Base-by-base conservation (phyloP, 2,329 filamentous ascomycete species). In the Cryphonectria naterciae region DNA sequence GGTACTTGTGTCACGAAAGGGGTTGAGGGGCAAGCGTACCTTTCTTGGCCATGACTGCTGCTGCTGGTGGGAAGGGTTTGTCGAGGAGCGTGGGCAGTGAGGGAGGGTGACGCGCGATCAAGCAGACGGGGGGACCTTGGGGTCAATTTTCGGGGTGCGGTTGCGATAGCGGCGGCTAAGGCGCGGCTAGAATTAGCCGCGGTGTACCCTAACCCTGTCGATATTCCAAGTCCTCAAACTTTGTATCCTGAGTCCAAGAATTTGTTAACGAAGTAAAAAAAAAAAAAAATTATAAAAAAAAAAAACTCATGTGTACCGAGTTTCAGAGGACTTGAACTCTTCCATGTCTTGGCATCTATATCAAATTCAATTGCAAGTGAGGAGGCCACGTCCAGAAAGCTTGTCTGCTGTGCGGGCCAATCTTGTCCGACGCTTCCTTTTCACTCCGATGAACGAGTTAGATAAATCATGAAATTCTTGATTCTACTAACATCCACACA, bases 41-140 rank as follows among this genome's bases (percentile, higher is more conserved):
- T 77, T 81, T 81, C 76, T 81, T 81, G 64, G 80, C 80, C 80
- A 81, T 81, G 69, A 64, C 71, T 72, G 63, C 67, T 69, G 41
- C 63, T 52, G 63, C 43, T 65, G 41, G 25, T 8, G 54, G 54
- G 54, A 32, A 28, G 37, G 10, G 32, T 4, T 58, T 22, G 25
- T 58, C 54, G 54, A n/a, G 52, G 52, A 13, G 54, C 25, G 54
- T 58, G 54, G 25, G 25, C 25, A 58, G 54, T 8, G 22, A 17
- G 4, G 6, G 46, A 49, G 17, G 7, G 54, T 56, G 52, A 56
- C 52, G 52, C 52, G 25, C 25, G 25, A 58, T 39, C 37, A 39
- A 39, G 37, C 37, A 10, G 6, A 17, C 13, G 6, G 54, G 25
- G 19, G 7, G 28, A 58, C 54, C 54, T 58, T 32, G n/a, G 25